phyloP scores from a whole-genome alignment of 2,329 filamentous ascomycete species.

The Penicillium sp. region DNA sequence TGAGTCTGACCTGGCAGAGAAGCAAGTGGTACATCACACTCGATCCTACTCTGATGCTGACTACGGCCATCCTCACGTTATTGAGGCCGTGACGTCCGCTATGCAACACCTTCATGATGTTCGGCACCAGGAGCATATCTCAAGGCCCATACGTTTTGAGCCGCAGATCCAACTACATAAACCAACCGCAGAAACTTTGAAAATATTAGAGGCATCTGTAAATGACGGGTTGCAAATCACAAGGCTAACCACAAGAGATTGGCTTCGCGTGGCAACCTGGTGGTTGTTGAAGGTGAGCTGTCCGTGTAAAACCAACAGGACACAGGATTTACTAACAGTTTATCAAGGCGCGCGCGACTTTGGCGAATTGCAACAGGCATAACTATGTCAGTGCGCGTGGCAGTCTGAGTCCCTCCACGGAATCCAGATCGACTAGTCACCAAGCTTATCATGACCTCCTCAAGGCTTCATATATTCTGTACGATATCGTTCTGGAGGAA shows the following conservation, averaged over 20 bases:
- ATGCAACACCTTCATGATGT: conserved; percentile 28
- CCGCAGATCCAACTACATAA: conserved; percentile 26
- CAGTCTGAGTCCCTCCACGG: conserved; percentile 24
- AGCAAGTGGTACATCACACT: conserved; percentile 3
- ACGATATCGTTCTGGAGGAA: conserved; percentile 31
- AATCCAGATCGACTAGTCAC: conserved; percentile 21
- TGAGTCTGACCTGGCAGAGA: conserved; percentile 4
- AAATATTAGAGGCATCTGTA: conserved; percentile 20
- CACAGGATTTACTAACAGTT: background rate
- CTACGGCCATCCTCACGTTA: conserved; percentile 12
- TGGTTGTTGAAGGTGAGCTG: conserved; percentile 25
- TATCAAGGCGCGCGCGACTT: conserved; percentile 24
- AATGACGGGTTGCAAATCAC: conserved; percentile 23
- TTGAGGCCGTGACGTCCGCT: conserved; percentile 22
- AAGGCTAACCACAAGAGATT: conserved; percentile 27
- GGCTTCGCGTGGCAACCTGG: conserved; percentile 33
- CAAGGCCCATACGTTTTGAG: conserved; percentile 28
- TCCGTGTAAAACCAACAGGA: background rate
- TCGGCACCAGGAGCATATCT: conserved; percentile 24
- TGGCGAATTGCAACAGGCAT: conserved; percentile 24
- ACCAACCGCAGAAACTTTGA: conserved; percentile 21
- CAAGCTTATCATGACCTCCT: conserved; percentile 34
- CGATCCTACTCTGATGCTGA: background rate
- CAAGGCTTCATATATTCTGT: conserved; percentile 34
- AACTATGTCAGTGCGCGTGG: conserved; percentile 20